Evolutionary conservation across 768 basidiomycete species (phyloP), one percentile per base, ranked within the genome.

Genomic region (Tulasnella sp.): DNA sequence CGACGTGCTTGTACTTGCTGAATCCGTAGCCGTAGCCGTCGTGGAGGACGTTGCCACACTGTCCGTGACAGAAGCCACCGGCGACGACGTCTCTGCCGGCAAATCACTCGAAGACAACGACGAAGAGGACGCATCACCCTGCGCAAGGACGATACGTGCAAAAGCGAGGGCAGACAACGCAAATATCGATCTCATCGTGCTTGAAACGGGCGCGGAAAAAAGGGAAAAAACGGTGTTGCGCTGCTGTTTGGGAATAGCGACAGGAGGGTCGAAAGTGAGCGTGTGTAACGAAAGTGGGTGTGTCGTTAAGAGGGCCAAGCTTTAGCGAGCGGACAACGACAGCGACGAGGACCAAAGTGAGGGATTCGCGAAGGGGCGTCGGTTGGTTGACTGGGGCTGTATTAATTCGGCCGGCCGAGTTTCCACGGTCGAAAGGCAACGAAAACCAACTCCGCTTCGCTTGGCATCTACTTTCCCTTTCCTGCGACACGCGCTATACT

Each of bases 181-280:
- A 40, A 37, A 27, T n/a, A 40, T 21, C 25, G 52, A 53, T 37
- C 41, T 53, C 52, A 53, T 53, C 17, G 52, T 53, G 39, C 15
- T 53, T 34, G 37, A 51, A 51, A 39, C 37, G 37, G 37, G 52
- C 41, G 52, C 39, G 34, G 21, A 40, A 27, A 40, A 37, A 40
- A 37, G 21, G 52, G 52, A 37, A 29, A 4, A 29, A 29, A 23
- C 6, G 36, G 52, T 12, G 37, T n/a, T 21, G 36, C n/a, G n/a
- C n/a, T n/a, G n/a, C n/a, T n/a, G n/a, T n/a, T n/a, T n/a, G 36
- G 52, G 39, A 37, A 23, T 35, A 51, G 12, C 32, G 6, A 34
- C 12, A 35, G 34, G 49, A 32, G 48, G 42, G 12, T 21, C 11
- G 42, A 43, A 27, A 17, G 34, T 6, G 45, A 31, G 25, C 27